Percentiles rank a stretch among this genome's conserved stretches.
These are phyloP conservation scores for Globisporangium radiosum DNA, from an alignment of 352 stramenopile species.

Conservation along the genomic window DNA sequence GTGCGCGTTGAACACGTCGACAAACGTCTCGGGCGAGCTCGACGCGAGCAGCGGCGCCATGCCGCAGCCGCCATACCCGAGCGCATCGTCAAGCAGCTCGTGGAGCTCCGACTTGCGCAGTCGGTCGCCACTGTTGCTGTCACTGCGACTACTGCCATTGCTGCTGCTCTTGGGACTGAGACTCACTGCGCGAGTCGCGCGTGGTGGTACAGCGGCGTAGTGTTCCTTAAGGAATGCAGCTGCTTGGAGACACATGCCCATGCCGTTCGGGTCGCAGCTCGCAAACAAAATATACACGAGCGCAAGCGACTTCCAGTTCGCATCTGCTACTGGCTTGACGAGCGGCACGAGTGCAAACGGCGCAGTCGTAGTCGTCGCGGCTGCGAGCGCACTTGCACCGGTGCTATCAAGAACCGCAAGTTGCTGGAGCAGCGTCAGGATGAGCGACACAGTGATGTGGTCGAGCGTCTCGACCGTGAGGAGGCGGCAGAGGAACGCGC, in stretches of 20 bases:
- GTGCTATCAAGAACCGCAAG: constrained; percentile 36
- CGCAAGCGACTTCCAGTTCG: constrained; percentile 66
- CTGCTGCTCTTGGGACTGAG: constrained; percentile 1
- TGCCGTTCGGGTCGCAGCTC: constrained; percentile 71
- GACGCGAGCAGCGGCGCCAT: constrained; percentile 54
- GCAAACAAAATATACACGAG: constrained; percentile 66
- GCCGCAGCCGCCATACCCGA: constrained; percentile 65
- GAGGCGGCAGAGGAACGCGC: constrained; percentile 66
- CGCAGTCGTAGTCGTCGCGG: not conserved
- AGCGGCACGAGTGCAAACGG: not conserved
- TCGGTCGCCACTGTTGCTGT: constrained; percentile 3
- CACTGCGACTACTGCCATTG: not conserved
- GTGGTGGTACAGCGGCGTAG: constrained; percentile 14
- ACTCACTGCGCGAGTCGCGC: constrained; percentile 4
- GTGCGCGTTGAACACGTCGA: constrained; percentile 64
- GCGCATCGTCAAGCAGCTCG: constrained; percentile 52
- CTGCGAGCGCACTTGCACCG: constrained; percentile 10
- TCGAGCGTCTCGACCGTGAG: constrained; percentile 68
- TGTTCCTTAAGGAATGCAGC: constrained; percentile 75
- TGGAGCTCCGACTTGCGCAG: constrained; percentile 41
- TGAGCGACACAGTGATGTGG: constrained; percentile 56
- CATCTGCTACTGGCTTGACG: constrained; percentile 30
- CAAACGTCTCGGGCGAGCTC: constrained; percentile 37
- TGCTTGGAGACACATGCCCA: constrained; percentile 61
- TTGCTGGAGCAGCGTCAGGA: constrained; percentile 66